Evolutionary conservation across 1,284 basidiomycete species (phyloP).

Genomic region (Phenoliferia sp.): DNA sequence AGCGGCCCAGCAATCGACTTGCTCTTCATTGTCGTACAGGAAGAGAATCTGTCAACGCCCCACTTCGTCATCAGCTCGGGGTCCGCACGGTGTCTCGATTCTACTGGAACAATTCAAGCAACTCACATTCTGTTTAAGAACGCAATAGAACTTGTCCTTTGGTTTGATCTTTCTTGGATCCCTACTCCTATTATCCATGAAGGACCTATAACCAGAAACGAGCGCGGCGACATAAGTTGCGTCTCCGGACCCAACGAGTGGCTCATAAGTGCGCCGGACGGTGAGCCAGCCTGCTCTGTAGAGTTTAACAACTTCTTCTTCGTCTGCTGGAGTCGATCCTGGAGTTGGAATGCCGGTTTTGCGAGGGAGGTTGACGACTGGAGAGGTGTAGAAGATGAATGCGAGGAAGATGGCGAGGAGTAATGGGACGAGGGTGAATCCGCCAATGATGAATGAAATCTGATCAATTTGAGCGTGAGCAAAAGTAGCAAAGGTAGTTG

Average conservation of each 20-base stretch:
- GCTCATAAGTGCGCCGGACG: conserved; percentile 72
- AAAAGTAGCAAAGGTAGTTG: neutral
- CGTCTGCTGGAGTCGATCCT: neutral
- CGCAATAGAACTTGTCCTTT: conserved; percentile 76
- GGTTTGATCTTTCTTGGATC: conserved; percentile 71
- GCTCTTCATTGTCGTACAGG: conserved; percentile 82
- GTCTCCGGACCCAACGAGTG: conserved; percentile 49
- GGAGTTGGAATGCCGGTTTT: conserved; percentile 10
- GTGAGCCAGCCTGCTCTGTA: conserved; percentile 77
- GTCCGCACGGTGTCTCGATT: neutral
- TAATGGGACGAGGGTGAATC: conserved; percentile 76
- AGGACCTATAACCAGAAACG: conserved; percentile 39
- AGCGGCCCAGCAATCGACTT: conserved; percentile 78
- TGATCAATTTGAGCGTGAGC: neutral
- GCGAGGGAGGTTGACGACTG: conserved; percentile 15
- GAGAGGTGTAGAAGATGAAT: conserved; percentile 47
- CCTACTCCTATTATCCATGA: conserved; percentile 45
- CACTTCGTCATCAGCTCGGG: neutral
- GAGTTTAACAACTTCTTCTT: conserved; percentile 27
- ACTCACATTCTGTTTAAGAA: conserved; percentile 67
- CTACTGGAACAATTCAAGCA: neutral
- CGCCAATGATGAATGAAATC: conserved; percentile 70
- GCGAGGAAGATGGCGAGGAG: conserved; percentile 55
- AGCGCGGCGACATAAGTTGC: conserved; percentile 38
- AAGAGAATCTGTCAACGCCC: conserved; percentile 54